These are phyloP conservation scores for Saprolegnia diclina DNA, from an alignment of 352 stramenopile genomes.

Conservation along the genomic window DNA sequence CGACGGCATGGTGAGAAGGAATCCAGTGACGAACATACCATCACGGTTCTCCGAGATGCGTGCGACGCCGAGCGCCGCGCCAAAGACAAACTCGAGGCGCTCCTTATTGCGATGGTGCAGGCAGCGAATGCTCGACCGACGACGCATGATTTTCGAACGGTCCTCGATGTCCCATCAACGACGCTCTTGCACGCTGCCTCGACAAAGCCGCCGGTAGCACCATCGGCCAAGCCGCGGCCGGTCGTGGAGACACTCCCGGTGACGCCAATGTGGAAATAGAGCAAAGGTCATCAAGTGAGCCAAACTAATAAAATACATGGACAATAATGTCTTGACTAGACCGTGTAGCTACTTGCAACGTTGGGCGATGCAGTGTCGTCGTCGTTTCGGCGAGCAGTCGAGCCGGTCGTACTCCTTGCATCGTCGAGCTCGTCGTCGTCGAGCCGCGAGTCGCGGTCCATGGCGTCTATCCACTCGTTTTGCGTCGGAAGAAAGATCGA, in stretches of 20 bases:
- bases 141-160: background rate
- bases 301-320: no score
- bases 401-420: background rate
- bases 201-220: background rate
- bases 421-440: background rate
- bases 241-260: background rate
- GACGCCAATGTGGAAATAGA: background rate
- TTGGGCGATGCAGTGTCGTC: background rate
- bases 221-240: background rate
- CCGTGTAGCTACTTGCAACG: background rate
- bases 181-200: background rate
- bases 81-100: slow-evolving; percentile 8
- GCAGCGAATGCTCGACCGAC: background rate
- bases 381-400: background rate
- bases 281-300: no score
- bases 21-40: background rate
- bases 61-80: background rate
- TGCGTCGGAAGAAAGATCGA: background rate
- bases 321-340: no score
- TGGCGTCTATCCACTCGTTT: slow-evolving; percentile 5
- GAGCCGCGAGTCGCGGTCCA: background rate
- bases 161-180: background rate
- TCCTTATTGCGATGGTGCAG: background rate
- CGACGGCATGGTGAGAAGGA: background rate
- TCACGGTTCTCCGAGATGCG: background rate